Evolutionary conservation across 2,329 filamentous ascomycete genomes (phyloP).

Genomic region (Didymella arachidicola): DNA sequence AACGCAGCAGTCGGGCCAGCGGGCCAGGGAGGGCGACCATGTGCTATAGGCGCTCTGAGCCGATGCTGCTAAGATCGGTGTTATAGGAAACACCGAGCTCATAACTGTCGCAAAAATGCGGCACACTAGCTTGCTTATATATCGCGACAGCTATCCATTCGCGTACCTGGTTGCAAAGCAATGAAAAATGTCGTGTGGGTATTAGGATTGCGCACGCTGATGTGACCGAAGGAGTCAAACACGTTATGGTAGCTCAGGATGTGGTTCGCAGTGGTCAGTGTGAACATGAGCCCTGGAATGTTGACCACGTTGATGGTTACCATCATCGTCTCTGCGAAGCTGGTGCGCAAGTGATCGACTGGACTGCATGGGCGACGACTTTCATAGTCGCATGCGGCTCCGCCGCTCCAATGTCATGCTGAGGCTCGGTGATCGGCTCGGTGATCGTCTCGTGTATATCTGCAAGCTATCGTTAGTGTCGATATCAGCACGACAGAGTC

Average conservation of each 20-base stretch:
- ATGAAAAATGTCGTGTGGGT: slow-evolving; percentile 54
- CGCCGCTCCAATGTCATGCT: slow-evolving; percentile 2
- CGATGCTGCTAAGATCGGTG: slow-evolving; percentile 13
- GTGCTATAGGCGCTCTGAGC: slow-evolving; percentile 40
- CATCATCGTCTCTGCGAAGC: background rate
- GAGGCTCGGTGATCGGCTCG: background rate
- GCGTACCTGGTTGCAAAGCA: slow-evolving; percentile 34
- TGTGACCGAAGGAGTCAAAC: slow-evolving; percentile 61
- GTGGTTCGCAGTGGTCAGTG: slow-evolving; percentile 56
- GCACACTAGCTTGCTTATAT: no score
- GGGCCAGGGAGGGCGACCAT: slow-evolving; percentile 50
- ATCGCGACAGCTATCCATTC: slow-evolving; percentile 31
- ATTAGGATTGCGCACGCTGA: slow-evolving; percentile 59
- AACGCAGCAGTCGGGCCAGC: background rate
- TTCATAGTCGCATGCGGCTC: background rate
- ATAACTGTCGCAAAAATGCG: no score
- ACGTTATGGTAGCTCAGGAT: slow-evolving; percentile 60
- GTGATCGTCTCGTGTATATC: background rate
- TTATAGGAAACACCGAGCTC: slow-evolving; percentile 8
- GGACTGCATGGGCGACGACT: background rate
- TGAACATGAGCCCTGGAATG: slow-evolving; percentile 34
- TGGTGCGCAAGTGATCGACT: background rate
- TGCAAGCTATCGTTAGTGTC: slow-evolving; percentile 7
- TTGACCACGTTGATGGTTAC: slow-evolving; percentile 33
- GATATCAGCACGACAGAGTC: slow-evolving; percentile 9